Conservation (phyloP, 768 basidiomycete genomes). For the Boletus insuetus region DNA sequence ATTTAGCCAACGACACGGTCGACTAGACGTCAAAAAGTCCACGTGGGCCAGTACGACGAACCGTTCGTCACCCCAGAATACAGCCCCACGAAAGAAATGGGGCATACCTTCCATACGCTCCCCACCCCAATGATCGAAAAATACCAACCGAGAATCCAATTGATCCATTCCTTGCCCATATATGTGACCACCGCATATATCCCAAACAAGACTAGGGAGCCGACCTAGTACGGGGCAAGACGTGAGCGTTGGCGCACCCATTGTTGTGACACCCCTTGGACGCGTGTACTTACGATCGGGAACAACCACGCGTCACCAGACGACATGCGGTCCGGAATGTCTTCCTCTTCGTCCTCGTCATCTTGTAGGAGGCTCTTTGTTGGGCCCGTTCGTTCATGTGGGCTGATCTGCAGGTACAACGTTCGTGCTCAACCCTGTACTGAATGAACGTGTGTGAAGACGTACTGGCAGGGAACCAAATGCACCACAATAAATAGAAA, state of each 20-base stretch:
- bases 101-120: conserved; percentile 60
- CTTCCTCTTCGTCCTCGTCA: conserved; percentile 53
- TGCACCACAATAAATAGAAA: conserved; percentile 70
- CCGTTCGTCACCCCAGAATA: neutral
- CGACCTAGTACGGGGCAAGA: conserved; percentile 43
- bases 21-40: conserved; percentile 36
- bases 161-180: conserved; percentile 79
- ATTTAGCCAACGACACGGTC: conserved; percentile 48
- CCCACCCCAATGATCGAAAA: conserved; percentile 64
- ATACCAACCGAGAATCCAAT: conserved; percentile 75
- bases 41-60: neutral
- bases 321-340: conserved; percentile 57
- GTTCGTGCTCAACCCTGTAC: neutral
- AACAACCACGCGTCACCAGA: conserved; percentile 72
- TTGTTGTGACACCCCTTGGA: neutral
- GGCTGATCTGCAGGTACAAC: conserved; percentile 3
- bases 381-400: neutral
- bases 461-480: conserved; percentile 65
- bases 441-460: conserved; percentile 7
- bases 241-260: neutral
- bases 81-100: neutral
- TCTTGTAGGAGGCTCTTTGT: conserved; percentile 31
- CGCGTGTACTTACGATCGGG: conserved; percentile 55
- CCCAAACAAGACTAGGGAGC: conserved; percentile 65
- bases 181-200: conserved; percentile 72